Conservation (phyloP, 139 green algal species). For the Chlamydomonas eustigma region DNA sequence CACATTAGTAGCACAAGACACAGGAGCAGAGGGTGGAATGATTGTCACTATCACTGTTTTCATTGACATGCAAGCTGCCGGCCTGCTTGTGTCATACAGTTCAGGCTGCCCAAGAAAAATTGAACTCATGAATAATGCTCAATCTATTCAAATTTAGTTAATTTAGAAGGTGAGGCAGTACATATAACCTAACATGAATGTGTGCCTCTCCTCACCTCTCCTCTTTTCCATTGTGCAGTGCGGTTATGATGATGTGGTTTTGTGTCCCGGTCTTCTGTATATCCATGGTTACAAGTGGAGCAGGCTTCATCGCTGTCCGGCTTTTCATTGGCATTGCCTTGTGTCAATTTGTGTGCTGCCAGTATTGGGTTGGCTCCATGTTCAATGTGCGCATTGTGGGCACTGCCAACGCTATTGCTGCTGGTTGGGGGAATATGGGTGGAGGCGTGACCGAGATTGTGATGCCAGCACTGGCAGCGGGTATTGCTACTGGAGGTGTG, state of each 20-base stretch:
- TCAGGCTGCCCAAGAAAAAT: too few relatives aligned
- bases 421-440: constrained; percentile 84
- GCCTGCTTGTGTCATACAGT: too few relatives aligned
- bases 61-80: too few relatives aligned
- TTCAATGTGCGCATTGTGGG: constrained; percentile 88
- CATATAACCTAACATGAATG: not conserved
- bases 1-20: too few relatives aligned
- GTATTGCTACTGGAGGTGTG: constrained; percentile 17
- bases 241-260: constrained; percentile 53
- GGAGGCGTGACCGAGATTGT: constrained; percentile 87
- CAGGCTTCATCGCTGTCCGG: constrained; percentile 37
- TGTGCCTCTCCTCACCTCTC: constrained; percentile 13
- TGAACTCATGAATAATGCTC: too few relatives aligned
- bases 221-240: constrained; percentile 44
- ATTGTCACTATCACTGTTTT: too few relatives aligned
- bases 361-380: constrained; percentile 87
- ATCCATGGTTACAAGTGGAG: constrained; percentile 48
- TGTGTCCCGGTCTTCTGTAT: constrained; percentile 72
- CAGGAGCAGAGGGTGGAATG: too few relatives aligned
- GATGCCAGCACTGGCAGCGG: constrained; percentile 85
- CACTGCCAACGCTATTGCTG: constrained; percentile 82
- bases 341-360: constrained; percentile 80
- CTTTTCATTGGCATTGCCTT: constrained; percentile 77
- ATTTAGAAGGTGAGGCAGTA: too few relatives aligned
- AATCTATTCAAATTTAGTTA: too few relatives aligned